Percentiles rank a stretch among this genome's conserved stretches.
phyloP scores from a whole-genome alignment of 1,284 basidiomycete species.

The Leccinum pallidistipes region DNA sequence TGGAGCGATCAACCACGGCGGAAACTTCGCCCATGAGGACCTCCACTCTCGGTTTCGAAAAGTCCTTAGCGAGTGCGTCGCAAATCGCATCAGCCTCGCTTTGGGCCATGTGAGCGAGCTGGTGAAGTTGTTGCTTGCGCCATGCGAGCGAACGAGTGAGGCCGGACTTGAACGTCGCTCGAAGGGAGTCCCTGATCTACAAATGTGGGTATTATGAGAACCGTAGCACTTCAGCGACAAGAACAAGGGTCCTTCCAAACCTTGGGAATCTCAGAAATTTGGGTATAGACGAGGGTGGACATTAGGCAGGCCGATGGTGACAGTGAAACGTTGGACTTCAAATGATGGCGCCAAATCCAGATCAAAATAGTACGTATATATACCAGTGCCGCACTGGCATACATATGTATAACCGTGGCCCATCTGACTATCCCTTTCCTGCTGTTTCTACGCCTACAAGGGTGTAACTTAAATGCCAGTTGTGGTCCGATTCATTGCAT shows the following conservation, averaged over 20 bases:
- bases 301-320: constrained; percentile 8
- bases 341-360: not conserved
- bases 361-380: not conserved
- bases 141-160: constrained; percentile 29
- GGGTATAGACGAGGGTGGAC: constrained; percentile 20
- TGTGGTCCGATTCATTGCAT: not conserved
- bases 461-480: not conserved
- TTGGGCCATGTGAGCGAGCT: constrained; percentile 34
- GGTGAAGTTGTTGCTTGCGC: constrained; percentile 33
- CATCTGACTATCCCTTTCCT: not conserved
- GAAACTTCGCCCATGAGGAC: constrained; percentile 27
- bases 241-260: constrained; percentile 5
- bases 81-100: constrained; percentile 28
- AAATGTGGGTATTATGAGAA: not conserved
- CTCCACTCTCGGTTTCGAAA: constrained; percentile 33
- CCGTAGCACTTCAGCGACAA: not conserved
- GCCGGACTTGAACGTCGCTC: constrained; percentile 27
- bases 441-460: not conserved
- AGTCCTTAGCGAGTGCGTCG: constrained; percentile 30
- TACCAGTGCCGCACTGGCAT: not conserved
- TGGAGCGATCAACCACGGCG: constrained; percentile 15
- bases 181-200: constrained; percentile 29
- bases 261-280: constrained; percentile 21
- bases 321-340: not conserved
- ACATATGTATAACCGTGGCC: not conserved